A percentile compares a stretch with the other conserved stretches of the same genome.
These are phyloP conservation scores for Artemisia argyi DNA, from an alignment of 129 eudicot genomes.

Conservation along the genomic window DNA sequence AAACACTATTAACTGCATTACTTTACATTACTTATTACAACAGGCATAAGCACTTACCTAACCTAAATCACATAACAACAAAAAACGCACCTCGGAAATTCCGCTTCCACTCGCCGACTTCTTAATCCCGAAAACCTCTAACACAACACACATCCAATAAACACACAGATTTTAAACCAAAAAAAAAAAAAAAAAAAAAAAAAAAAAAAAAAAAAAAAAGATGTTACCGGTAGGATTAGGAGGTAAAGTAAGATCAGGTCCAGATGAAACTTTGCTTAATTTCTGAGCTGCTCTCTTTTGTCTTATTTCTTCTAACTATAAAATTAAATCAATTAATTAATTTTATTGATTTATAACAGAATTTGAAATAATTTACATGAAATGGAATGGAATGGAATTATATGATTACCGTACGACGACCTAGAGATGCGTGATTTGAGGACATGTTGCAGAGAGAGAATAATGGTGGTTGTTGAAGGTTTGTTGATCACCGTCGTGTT, in stretches of 20 bases:
- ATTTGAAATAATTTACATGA: conserved; percentile 1
- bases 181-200: too few relatives aligned
- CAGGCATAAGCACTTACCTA: not conserved
- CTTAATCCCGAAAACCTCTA: conserved; percentile 61
- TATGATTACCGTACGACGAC: conserved; percentile 73
- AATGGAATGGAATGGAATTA: not conserved
- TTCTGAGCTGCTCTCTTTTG: conserved; percentile 93
- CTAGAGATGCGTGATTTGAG: conserved; percentile 79
- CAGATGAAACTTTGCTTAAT: conserved; percentile 75
- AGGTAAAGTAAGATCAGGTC: conserved; percentile 72
- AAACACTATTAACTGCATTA: too few relatives aligned
- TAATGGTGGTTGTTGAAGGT: too few relatives aligned
- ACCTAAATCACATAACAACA: not conserved
- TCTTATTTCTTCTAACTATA: conserved; percentile 84
- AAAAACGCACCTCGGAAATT: conserved; percentile 62
- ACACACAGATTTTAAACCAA: not conserved
- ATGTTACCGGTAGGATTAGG: conserved; percentile 53
- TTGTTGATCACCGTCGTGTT: too few relatives aligned
- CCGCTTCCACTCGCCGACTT: conserved; percentile 67
- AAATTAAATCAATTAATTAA: not conserved
- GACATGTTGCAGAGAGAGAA: conserved; percentile 34
- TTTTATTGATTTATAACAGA: not conserved
- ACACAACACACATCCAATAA: not conserved
- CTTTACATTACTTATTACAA: too few relatives aligned
- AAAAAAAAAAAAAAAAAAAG: not conserved